A percentile compares a stretch with the other conserved stretches of the same genome.
These are phyloP conservation scores for Aspergillus sp. DNA, from an alignment of 2,329 filamentous ascomycete species.

Conservation along the genomic window DNA sequence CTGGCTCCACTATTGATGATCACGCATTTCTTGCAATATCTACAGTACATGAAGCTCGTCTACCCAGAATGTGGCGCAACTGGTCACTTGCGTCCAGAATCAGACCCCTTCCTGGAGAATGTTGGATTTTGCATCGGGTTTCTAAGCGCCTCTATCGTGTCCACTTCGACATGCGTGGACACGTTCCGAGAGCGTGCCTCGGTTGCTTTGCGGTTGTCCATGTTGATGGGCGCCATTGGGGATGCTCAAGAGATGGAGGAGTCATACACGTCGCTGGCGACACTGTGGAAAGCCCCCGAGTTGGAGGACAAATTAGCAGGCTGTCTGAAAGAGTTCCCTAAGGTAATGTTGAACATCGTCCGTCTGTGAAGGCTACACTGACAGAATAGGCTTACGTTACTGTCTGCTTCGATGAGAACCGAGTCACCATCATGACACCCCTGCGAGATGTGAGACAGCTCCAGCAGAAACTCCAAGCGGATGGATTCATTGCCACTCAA, in stretches of 20 bases:
- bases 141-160: slow-evolving; percentile 13
- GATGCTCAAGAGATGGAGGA: slow-evolving; percentile 14
- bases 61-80: not conserved
- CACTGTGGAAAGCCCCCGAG: slow-evolving; percentile 7
- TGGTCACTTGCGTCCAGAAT: not conserved
- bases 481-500: slow-evolving; percentile 9
- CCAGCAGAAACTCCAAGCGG: slow-evolving; percentile 9
- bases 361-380: not conserved
- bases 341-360: slow-evolving; percentile 5
- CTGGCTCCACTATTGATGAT: slow-evolving; percentile 19
- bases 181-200: slow-evolving; percentile 6
- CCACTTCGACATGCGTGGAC: not conserved
- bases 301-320: not conserved
- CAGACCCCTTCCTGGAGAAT: slow-evolving; percentile 8
- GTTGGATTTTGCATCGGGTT: slow-evolving; percentile 20
- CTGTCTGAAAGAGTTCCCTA: slow-evolving; percentile 5
- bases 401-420: slow-evolving; percentile 14
- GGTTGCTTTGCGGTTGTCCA: slow-evolving; percentile 14
- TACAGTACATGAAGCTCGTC: slow-evolving; percentile 8
- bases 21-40: slow-evolving; percentile 15
- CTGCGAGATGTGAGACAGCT: slow-evolving; percentile 4
- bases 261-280: slow-evolving; percentile 15
- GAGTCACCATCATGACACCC: slow-evolving; percentile 15
- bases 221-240: slow-evolving; percentile 13
- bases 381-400: slow-evolving; percentile 15